phyloP scores from a whole-genome alignment of 2,329 filamentous ascomycete species.

The Penicillium freii region DNA sequence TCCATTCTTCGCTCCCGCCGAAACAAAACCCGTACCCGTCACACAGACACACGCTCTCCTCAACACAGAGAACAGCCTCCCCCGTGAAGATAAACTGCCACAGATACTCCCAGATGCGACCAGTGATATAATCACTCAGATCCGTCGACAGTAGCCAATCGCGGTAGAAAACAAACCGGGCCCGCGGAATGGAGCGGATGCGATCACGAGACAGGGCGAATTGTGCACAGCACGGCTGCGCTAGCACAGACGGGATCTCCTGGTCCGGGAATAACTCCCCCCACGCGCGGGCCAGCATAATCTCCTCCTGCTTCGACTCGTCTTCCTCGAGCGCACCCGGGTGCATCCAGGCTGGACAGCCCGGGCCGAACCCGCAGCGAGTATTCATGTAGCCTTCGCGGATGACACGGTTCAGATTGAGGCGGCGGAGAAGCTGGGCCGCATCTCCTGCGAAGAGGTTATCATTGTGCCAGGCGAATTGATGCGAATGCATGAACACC shows the following conservation, averaged over 20 bases:
- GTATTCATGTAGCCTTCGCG: constrained; percentile 59
- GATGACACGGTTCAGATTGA: constrained; percentile 53
- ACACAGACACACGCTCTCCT: constrained; percentile 60
- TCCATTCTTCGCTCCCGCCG: constrained; percentile 17
- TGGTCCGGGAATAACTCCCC: constrained; percentile 48
- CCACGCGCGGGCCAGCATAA: constrained; percentile 48
- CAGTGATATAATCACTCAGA: constrained; percentile 55
- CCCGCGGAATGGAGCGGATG: constrained; percentile 53
- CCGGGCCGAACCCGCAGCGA: constrained; percentile 58
- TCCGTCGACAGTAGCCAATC: constrained; percentile 61
- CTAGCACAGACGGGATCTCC: constrained; percentile 50
- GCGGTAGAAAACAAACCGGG: constrained; percentile 56
- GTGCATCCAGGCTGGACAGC: constrained; percentile 60
- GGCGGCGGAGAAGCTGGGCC: constrained; percentile 49
- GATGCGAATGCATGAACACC: constrained; percentile 61
- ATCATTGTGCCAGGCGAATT: constrained; percentile 60
- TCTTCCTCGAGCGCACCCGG: constrained; percentile 43
- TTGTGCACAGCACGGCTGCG: constrained; percentile 64
- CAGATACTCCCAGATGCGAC: constrained; percentile 62
- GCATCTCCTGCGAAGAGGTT: constrained; percentile 52
- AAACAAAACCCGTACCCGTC: constrained; percentile 61
- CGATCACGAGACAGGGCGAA: constrained; percentile 61
- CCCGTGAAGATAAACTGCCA: constrained; percentile 64
- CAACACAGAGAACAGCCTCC: constrained; percentile 44
- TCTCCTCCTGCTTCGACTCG: constrained; percentile 48